phyloP scores from a whole-genome alignment of 2,329 filamentous ascomycete genomes.

The Biscogniauxia marginata region DNA sequence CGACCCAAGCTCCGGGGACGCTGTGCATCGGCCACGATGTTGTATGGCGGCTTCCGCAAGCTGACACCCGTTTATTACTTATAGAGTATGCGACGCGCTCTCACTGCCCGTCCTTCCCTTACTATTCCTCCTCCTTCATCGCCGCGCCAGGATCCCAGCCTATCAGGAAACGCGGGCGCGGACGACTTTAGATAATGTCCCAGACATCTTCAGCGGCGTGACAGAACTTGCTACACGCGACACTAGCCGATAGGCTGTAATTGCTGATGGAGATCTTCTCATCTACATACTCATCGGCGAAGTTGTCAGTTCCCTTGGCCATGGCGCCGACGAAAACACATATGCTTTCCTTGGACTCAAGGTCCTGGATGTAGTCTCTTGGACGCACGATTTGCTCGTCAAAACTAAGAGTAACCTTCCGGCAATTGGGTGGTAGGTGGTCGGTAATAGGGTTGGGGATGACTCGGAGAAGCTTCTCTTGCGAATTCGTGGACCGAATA shows the following conservation, averaged over 20 bases:
- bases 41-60: constrained; percentile 61
- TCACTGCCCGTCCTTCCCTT: constrained; percentile 27
- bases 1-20: constrained; percentile 58
- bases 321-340: constrained; percentile 98
- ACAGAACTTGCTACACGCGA: constrained; percentile 99
- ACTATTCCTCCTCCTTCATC: constrained; percentile 8
- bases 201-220: constrained; percentile 96
- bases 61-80: constrained; percentile 28
- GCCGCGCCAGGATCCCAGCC: background rate
- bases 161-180: constrained; percentile 3
- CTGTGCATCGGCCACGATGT: constrained; percentile 62
- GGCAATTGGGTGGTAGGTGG: constrained; percentile 93
- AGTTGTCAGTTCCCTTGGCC: constrained; percentile 95
- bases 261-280: constrained; percentile 99
- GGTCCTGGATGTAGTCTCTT: constrained; percentile 79
- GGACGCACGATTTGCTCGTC: constrained; percentile 85
- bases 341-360: constrained; percentile 84
- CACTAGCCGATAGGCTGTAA: constrained; percentile 94
- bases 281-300: constrained; percentile 91
- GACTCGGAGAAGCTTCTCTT: constrained; percentile 95
- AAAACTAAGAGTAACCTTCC: constrained; percentile 95
- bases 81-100: constrained; percentile 29
- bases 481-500: constrained; percentile 93
- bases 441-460: constrained; percentile 98
- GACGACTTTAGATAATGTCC: constrained; percentile 73